Conservation (phyloP, 371 early-diverging fungal genomes). For the Mucor mucedo region DNA sequence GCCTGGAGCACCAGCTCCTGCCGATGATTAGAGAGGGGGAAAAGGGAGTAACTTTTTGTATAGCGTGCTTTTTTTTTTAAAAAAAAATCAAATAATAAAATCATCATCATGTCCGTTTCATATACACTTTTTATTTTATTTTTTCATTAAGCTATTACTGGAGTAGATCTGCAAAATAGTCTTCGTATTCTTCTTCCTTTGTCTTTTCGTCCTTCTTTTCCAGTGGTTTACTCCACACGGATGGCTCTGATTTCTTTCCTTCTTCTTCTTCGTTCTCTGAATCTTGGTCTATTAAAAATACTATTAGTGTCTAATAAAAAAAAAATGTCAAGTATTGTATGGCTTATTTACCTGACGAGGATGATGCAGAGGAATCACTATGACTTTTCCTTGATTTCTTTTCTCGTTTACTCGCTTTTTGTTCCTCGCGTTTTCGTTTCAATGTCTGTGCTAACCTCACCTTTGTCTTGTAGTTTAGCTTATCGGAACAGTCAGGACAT, state of each 20-base stretch:
- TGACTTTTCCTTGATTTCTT: conserved; percentile 3
- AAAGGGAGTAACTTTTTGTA: too few relatives aligned
- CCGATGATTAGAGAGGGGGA: background rate
- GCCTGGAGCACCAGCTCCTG: background rate
- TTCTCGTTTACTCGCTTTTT: conserved; percentile 3
- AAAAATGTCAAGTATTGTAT: too few relatives aligned
- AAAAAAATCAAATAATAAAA: too few relatives aligned
- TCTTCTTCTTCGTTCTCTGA: conserved; percentile 8
- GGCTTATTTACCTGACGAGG: background rate
- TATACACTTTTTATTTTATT: background rate
- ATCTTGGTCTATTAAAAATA: conserved; percentile 6
- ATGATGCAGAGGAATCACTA: background rate
- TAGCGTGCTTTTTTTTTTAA: background rate
- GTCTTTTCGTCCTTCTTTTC: conserved; percentile 45
- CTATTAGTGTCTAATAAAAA: too few relatives aligned
- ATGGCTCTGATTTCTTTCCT: conserved; percentile 23
- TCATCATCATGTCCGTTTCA: background rate
- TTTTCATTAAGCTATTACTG: conserved; percentile 23
- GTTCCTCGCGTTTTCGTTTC: conserved; percentile 10
- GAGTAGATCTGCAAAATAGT: conserved; percentile 54
- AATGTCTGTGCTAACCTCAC: conserved; percentile 32
- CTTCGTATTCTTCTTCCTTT: conserved; percentile 52
- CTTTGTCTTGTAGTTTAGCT: conserved; percentile 45
- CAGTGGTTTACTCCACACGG: conserved; percentile 47
- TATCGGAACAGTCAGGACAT: conserved; percentile 69